Evolutionary conservation across 2,329 filamentous ascomycete species (phyloP), one percentile per base, ranked within the genome.

Genomic region (Curvularia spicifera): DNA sequence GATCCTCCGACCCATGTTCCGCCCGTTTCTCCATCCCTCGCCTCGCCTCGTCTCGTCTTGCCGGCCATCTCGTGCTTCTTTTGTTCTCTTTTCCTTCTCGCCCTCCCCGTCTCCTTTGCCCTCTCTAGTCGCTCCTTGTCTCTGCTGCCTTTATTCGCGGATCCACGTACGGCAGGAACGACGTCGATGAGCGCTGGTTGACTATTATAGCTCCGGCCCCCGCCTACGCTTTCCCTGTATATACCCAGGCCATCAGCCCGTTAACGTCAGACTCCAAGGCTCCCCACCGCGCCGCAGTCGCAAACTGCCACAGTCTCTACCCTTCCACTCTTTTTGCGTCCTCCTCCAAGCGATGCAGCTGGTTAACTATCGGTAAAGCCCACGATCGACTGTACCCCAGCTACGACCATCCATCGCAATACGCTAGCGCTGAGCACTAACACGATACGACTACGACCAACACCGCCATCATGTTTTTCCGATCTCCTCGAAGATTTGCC

Each of bases 401-500:
- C 44, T 52, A 55, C 60, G 40, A 61, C 60, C 24, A 64, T 55
- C 57, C 42, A 65, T 55, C 53, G 47, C 57, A 62, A 63, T 49
- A 63, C 56, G 60, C 61, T 66, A 66, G 64, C 55, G 43, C 48
- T 53, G 43, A 61, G 53, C 47, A 45, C 57, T 62, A 64, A 53
- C 18, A 51, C 48, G 53, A 53, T 60, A 63, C 62, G 59, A 66
- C 66, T 67, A 71, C 64, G 65, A 67, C 53, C 45, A 56, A 55
- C 56, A 56, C 42, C 57, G 46, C 57, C 62, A 63, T 56, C 26
- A 76, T 76, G 74, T 66, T 76, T 47, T 57, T 75, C 52, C 69
- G 72, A 44, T 76, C 76, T 56, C 75, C 76, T 7, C 73, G 76
- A 64, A 75, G 72, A 64, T 71, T 79, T 61, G 68, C 67, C 33